Evolutionary conservation across 345 rosid species (phyloP), one percentile per base, ranked within the genome.

Genomic region (Litchi chinensis): DNA sequence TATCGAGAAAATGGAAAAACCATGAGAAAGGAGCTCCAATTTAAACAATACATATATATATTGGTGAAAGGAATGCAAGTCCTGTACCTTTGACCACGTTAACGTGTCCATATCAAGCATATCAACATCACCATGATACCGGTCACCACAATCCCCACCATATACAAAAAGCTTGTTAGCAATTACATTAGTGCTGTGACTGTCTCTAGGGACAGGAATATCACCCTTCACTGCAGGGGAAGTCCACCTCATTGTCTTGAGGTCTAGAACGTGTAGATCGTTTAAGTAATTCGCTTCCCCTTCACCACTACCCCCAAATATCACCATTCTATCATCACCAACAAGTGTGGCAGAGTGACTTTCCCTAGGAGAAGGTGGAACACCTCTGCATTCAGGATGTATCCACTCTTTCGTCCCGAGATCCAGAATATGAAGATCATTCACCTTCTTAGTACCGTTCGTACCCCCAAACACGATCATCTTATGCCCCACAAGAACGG

Each of bases 261-360:
- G 90, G 77, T 91, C 90, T 77, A 92, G 77, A 82, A 91, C 74
- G 64, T 89, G 90, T 84, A 91, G 79, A 83, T 92, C 97, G 66
- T 88, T 92, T 80, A 92, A 82, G 83, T 91, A 92, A 80, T 91
- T 91, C n/a, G 87, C 92, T 75, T 87, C 90, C 2, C 97, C 93
- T 84, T 92, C 93, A 52, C 97, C 97, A 39, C 94, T 92, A 5
- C 97, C 97, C 48, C 97, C 97, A 41, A 92, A 92, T 39, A 92
- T 72, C 73, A 91, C 85, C 67, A 92, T 74, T 76, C 77, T 88
- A 57, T 81, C 88, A 32, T 81, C 86, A 22, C 83, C 87, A 52
- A 85, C 26, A 15, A 92, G 86, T 0, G 97, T 91, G 19, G 94
- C 94, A 6, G 97, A 85, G 87, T 92, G 97, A 46, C 93, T 89